Evolutionary conservation across 1,284 basidiomycete species (phyloP), one percentile per base, ranked within the genome.

Genomic region (Ganoderma lingzhi): DNA sequence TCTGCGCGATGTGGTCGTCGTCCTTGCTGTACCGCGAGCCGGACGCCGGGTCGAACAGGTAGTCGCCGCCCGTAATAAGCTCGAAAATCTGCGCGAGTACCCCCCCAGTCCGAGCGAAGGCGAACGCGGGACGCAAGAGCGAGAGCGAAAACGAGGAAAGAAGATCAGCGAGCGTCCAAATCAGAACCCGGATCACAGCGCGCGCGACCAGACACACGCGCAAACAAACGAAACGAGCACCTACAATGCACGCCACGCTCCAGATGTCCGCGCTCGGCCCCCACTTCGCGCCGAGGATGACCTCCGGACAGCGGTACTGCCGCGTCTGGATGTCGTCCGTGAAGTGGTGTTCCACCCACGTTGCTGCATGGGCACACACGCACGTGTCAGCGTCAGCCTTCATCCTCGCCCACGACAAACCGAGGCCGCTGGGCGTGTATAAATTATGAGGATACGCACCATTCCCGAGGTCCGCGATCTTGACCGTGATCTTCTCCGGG

Each of bases 1-100:
- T 96, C 83, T 99, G 97, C 5, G 98, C 97, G 70, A 99, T 96
- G 79, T 99, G 97, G 79, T 99, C 98, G 81, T 99, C 97, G 81
- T 99, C 98, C 82, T 98, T 98, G 84, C 92, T 93, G 73, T 93
- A 94, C 42, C 91, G 85, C 45, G 90, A 88, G 4, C 93, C 92
- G 1, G 90, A 89, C 3, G 90, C 91, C 0, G 91, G 92, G 77
- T 97, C 95, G 77, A 97, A 97, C 63, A 97, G 86, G 81, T 96
- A 97, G 80, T 97, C 95, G 35, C 95, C 93, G 42, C 93, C 95
- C 0, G 95, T 96, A 74, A 97, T 89, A 41, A 97, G 87, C 79
- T 97, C 96, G 77, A 97, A 97, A 65, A 95, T 89, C 95, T 96
- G 3, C 17, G 12, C 42, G 2, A 44, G 42, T 19, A 48, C 45